A percentile compares a stretch with the other conserved stretches of the same genome.
Conservation (phyloP, 2,329 filamentous ascomycete genomes). For the Cryoendolithus antarcticus region DNA sequence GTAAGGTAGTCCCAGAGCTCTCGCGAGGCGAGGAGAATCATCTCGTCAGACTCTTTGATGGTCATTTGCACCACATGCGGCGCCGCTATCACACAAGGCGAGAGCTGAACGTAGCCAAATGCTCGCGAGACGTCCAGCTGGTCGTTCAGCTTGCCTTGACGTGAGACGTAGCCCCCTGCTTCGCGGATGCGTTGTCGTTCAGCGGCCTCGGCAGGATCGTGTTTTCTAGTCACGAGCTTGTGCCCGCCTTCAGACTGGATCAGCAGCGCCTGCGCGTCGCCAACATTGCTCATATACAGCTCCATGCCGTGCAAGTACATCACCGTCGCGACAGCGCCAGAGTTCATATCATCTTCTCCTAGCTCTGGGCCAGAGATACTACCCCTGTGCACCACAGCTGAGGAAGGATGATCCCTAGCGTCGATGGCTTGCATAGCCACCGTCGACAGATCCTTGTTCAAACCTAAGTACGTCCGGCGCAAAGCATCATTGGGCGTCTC, state of each 20-base stretch:
- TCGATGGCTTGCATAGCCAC: slow-evolving; percentile 70
- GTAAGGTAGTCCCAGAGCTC: slow-evolving; percentile 94
- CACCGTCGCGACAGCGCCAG: slow-evolving; percentile 84
- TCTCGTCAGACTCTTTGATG: slow-evolving; percentile 80
- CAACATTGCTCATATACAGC: slow-evolving; percentile 87
- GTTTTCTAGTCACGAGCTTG: slow-evolving; percentile 75
- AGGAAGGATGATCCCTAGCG: slow-evolving; percentile 46
- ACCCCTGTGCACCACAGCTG: slow-evolving; percentile 51
- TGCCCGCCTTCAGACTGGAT: slow-evolving; percentile 80
- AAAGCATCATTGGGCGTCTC: slow-evolving; percentile 77
- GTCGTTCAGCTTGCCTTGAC: slow-evolving; percentile 89
- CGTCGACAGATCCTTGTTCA: slow-evolving; percentile 90
- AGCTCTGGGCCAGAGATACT: slow-evolving; percentile 64
- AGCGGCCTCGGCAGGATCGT: slow-evolving; percentile 75
- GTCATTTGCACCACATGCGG: slow-evolving; percentile 69
- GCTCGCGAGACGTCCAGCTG: slow-evolving; percentile 81
- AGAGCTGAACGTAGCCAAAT: slow-evolving; percentile 87
- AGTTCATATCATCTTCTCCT: slow-evolving; percentile 77
- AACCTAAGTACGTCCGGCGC: slow-evolving; percentile 68
- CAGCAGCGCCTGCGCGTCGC: slow-evolving; percentile 88
- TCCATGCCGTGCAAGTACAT: slow-evolving; percentile 82
- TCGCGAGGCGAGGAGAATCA: slow-evolving; percentile 78
- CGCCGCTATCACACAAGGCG: slow-evolving; percentile 84
- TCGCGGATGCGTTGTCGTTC: slow-evolving; percentile 86
- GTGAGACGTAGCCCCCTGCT: slow-evolving; percentile 88